A percentile compares a stretch with the other conserved stretches of the same genome.
Evolutionary conservation across 192 early-diverging fungal genomes (phyloP).

Genomic region (Allomyces macrogynus): DNA sequence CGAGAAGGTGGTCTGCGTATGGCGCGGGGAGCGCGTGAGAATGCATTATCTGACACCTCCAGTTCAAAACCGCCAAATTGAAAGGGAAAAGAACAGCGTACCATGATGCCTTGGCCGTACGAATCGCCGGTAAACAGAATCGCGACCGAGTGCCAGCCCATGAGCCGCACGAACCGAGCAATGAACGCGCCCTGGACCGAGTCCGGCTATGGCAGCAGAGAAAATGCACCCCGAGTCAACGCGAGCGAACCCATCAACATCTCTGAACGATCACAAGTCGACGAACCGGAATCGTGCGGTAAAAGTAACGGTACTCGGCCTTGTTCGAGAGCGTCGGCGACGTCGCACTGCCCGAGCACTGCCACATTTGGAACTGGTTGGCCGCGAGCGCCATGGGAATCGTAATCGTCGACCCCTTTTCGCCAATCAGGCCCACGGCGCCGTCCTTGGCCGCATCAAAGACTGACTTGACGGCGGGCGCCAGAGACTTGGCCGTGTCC

Average conservation of each 20-base stretch:
- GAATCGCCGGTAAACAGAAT: neutral
- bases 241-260: too few species aligned
- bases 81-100: neutral
- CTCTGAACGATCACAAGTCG: too few species aligned
- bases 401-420: neutral
- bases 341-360: neutral
- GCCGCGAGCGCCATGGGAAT: neutral
- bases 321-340: neutral
- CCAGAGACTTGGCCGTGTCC: too few species aligned
- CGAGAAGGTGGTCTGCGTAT: too few species aligned
- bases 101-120: neutral
- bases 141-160: neutral
- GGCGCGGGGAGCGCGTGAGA: too few species aligned
- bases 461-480: neutral
- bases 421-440: neutral
- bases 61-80: too few species aligned
- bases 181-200: neutral
- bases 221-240: too few species aligned
- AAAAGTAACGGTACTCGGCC: neutral
- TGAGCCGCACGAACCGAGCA: neutral
- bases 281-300: neutral
- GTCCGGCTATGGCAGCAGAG: neutral
- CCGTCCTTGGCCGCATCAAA: neutral
- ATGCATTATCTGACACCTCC: too few species aligned
- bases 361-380: neutral